phyloP scores from a whole-genome alignment of 768 basidiomycete species.

The Hypholoma sublateritium region DNA sequence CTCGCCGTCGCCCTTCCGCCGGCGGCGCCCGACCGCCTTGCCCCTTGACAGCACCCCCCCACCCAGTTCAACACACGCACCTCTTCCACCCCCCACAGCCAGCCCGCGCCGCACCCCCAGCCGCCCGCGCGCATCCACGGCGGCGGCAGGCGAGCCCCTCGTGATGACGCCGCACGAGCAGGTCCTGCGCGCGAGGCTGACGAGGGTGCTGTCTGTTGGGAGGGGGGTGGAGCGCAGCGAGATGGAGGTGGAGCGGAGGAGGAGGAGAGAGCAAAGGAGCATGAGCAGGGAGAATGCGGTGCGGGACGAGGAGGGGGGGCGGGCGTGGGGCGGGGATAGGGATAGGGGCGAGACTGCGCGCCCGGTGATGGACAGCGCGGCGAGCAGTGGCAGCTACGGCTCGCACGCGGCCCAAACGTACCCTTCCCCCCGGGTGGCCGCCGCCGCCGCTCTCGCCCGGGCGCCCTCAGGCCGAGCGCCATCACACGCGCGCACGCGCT shows the following conservation, averaged over 20 bases:
- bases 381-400: no score
- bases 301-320: constrained; percentile 25
- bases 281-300: constrained; percentile 23
- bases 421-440: no score
- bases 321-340: constrained; percentile 24
- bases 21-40: background rate
- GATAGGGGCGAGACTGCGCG: background rate
- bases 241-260: constrained; percentile 4
- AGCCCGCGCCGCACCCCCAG: background rate
- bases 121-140: background rate
- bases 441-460: no score
- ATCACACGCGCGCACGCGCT: background rate
- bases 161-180: constrained; percentile 50
- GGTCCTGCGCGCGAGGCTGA: constrained; percentile 51
- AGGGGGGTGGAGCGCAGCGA: constrained; percentile 7
- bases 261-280: constrained; percentile 6
- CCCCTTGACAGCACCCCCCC: background rate
- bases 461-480: no score
- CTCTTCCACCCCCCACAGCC: background rate
- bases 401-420: no score
- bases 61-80: background rate
- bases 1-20: constrained; percentile 10
- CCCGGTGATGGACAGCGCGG: no score
- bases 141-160: constrained; percentile 11
- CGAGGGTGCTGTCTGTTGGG: constrained; percentile 41